phyloP scores from a whole-genome alignment of 768 basidiomycete genomes.

The Macrolepiota fuliginosa region DNA sequence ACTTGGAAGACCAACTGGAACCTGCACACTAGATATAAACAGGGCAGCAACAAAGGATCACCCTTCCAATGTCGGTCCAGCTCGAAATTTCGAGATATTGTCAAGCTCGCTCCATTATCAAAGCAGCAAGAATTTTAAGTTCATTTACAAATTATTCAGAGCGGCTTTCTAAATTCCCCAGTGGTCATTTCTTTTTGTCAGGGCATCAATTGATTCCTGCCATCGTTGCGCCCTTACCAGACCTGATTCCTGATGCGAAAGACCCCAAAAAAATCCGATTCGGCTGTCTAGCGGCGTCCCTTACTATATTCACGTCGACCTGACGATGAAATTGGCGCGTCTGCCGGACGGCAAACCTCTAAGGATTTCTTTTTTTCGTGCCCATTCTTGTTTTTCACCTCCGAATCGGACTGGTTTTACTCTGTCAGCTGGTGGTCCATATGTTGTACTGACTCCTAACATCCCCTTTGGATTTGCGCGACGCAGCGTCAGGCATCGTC shows the following conservation, averaged over 20 bases:
- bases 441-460: neutral
- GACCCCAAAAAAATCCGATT: neutral
- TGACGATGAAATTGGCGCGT: neutral
- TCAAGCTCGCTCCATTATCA: too few species aligned
- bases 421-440: neutral
- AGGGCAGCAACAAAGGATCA: too few species aligned
- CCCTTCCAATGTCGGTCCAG: too few species aligned
- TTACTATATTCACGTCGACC: neutral
- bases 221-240: too few species aligned
- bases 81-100: too few species aligned
- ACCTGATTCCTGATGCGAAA: neutral
- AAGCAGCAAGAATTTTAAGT: too few species aligned
- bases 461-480: neutral
- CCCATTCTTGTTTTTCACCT: neutral
- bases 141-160: too few species aligned
- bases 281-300: neutral
- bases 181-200: too few species aligned
- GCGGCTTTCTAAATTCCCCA: too few species aligned
- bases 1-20: too few species aligned
- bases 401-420: neutral
- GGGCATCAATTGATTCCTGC: too few species aligned
- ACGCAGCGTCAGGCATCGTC: neutral
- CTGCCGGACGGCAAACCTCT: neutral
- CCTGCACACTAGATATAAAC: too few species aligned
- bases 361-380: neutral